Base-by-base conservation (phyloP, 441 rosid genomes). In the Euphorbia schlechtendalii region DNA sequence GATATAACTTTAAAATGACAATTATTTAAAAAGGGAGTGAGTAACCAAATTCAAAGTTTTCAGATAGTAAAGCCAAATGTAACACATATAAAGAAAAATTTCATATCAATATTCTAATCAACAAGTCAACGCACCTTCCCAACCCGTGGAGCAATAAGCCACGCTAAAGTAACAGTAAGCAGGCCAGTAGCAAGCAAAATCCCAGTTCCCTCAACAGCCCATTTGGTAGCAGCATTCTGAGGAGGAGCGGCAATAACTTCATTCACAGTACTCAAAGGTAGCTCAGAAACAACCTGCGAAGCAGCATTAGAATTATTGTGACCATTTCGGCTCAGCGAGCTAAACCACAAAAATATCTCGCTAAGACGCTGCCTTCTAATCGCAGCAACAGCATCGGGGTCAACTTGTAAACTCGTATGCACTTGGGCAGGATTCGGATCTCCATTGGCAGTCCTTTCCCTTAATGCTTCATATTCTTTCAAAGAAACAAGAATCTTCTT, bases 171-270 rank as follows among this genome's bases (percentile, higher is more conserved):
- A 49, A 88, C 89, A 17, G 97, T 90, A 56, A 90, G 90, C 46
- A 92, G 66, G 49, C 97, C 98, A 0, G 97, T 86, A 57, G 97
- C 97, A 4, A 92, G 88, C 69, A 92, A 72, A 80, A 92, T 92
- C 51, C 98, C 98, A 1, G 92, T 88, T 58, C 96, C 94, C 84
- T 92, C 98, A 53, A 90, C 94, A 12, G 96, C 97, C 97, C 96
- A 92, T 71, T 84, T 92, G 51, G 96, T 84, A 7, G 85, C 92
- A 66, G 86, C 82, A 77, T 76, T 83, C 63, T 84, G 97, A 63
- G 84, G 61, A 34, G 84, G 80, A 59, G 69, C 65, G 61, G 69
- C 65, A 67, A 67, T 71, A 70, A 82, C 87, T 77, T 84, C 89
- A 61, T 69, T 58, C 34, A 74, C 79, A 59, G 74, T 43, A 76